These are phyloP conservation scores for Daldinia decipiens DNA, from an alignment of 495 filamentous ascomycete genomes.

Conservation along the genomic window DNA sequence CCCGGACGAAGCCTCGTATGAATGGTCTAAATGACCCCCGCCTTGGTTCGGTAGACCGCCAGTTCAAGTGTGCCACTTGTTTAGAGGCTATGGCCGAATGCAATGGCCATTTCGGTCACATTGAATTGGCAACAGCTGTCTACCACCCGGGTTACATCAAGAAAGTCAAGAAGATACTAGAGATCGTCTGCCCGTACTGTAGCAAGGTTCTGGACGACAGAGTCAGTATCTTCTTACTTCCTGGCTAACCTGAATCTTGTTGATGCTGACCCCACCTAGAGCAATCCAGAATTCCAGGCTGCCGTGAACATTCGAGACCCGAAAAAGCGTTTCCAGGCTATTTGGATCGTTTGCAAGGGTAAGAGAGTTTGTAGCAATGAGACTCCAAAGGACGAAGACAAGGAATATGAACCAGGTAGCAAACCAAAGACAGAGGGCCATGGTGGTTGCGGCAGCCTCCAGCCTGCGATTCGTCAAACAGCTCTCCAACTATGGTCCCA, in stretches of 20 bases:
- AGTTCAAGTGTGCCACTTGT: constrained; percentile 94
- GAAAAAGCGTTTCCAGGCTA: constrained; percentile 86
- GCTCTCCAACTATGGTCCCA: constrained; percentile 79
- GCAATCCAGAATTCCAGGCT: constrained; percentile 80
- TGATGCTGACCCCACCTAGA: constrained; percentile 79
- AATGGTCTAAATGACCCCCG: constrained; percentile 92
- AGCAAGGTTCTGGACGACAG: constrained; percentile 92
- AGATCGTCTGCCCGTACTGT: constrained; percentile 98
- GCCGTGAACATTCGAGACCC: constrained; percentile 87
- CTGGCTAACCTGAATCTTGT: constrained; percentile 56
- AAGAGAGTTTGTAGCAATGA: constrained; percentile 85
- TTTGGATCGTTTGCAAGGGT: constrained; percentile 88
- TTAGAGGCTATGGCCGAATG: constrained; percentile 93
- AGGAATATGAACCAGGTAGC: constrained; percentile 62
- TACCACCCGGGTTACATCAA: constrained; percentile 96
- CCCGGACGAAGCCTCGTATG: constrained; percentile 83
- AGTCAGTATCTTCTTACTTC: constrained; percentile 75
- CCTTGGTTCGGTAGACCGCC: constrained; percentile 92
- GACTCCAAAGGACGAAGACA: constrained; percentile 67
- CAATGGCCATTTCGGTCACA: constrained; percentile 97
- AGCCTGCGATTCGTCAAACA: constrained; percentile 85
- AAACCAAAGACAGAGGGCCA: constrained; percentile 64
- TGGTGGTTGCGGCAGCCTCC: constrained; percentile 91
- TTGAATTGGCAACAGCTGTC: constrained; percentile 93
- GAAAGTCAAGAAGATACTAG: constrained; percentile 97